These are phyloP conservation scores for Chalciporus chontae DNA, from an alignment of 768 basidiomycete species.

Conservation along the genomic window DNA sequence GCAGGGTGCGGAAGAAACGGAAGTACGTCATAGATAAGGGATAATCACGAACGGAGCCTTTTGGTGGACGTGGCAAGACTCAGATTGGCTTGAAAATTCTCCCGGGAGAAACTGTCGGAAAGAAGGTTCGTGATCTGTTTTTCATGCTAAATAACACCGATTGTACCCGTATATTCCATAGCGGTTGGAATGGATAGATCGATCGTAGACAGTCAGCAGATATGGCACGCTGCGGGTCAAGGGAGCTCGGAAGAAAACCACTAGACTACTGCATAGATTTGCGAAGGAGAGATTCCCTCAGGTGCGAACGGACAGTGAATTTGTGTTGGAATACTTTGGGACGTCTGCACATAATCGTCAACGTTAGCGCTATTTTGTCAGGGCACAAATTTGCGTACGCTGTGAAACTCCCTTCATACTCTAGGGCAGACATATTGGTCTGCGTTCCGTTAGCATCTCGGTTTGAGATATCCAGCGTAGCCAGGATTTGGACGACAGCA, in stretches of 20 bases:
- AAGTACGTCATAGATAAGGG: neutral
- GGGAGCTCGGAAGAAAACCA: too few relatives aligned
- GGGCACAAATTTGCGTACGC: neutral
- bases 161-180: too few relatives aligned
- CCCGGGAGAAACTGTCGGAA: too few relatives aligned
- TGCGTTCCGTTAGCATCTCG: neutral
- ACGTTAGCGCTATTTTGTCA: too few relatives aligned
- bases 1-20: neutral
- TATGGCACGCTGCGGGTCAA: too few relatives aligned
- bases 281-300: neutral
- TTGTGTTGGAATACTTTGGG: slow-evolving; percentile 1
- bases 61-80: too few relatives aligned
- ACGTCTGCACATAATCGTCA: neutral
- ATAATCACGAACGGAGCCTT: too few relatives aligned
- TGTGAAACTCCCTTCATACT: slow-evolving; percentile 3
- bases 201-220: too few relatives aligned
- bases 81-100: too few relatives aligned
- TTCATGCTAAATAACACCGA: too few relatives aligned
- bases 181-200: too few relatives aligned
- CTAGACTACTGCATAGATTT: neutral
- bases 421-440: neutral
- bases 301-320: neutral
- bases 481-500: neutral
- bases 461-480: neutral
- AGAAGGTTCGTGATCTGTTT: too few relatives aligned